Base-by-base conservation (phyloP, 2,329 filamentous ascomycete species). In the Verticillium klebahnii region DNA sequence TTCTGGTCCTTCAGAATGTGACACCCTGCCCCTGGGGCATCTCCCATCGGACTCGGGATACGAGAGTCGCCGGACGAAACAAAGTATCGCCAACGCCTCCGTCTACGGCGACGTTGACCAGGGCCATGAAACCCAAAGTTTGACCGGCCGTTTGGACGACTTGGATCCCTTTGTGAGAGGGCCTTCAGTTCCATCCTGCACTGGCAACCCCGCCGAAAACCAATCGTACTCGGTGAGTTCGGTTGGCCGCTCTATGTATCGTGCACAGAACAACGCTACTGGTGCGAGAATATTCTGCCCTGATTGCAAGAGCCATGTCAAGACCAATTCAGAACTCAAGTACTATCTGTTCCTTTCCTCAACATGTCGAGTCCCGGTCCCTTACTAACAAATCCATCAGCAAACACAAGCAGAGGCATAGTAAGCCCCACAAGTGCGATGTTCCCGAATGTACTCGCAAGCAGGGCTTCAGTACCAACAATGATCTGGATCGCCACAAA, bases 401-500 rank as follows among this genome's bases (percentile, higher is more conserved):
- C 63, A 96, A 96, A 73, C 92, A 96, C 68, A 74, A 80, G 56
- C 80, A 88, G 23, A 87, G 88, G 57, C 92, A 96, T 72, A 79
- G 76, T 1, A 93, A 89, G 67, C 85, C 87, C 0, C 86, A 83
- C 71, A 82, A 75, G 62, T 97, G 93, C 70, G 69, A 80, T 3
- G 74, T 85, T 29, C 65, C 72, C 1, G 77, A 77, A 5, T 96
- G 92, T 72, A 66, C 70, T 9, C 81, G 87, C 19, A 77, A 72
- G 5, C 80, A 85, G 64, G 92, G 91, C 0, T 97, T 96, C 69
- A 88, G 89, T 19, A 96, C 92, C 0, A 74, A 78, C 19, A 96
- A 96, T 71, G 93, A 97, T 68, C 84, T 94, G 14, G 84, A 89
- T n/a, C 82, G 93, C 59, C 93, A 97, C 72, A 86, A 84, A 67